Conservation (phyloP, 192 early-diverging fungal genomes). For the Blastocladiella britannica region DNA sequence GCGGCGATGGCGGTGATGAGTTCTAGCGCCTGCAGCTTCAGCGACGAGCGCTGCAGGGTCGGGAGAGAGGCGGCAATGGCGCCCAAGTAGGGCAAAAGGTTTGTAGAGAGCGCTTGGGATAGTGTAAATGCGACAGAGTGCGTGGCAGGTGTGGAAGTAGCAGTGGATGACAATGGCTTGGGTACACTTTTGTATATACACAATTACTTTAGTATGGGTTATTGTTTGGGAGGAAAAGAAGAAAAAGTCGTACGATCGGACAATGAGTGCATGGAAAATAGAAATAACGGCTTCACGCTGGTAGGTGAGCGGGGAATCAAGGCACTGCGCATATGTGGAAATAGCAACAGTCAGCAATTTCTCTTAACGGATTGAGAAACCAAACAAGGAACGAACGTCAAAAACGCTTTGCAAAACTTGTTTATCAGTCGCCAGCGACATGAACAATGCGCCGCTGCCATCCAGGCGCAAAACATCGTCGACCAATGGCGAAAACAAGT, state of each 20-base stretch:
- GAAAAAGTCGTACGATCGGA: not conserved
- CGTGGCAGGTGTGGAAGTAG: not conserved
- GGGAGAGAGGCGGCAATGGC: not conserved
- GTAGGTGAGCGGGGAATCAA: not conserved
- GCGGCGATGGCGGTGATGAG: no score
- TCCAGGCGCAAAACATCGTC: not conserved
- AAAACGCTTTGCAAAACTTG: not conserved
- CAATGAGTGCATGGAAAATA: not conserved
- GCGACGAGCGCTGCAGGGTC: no score
- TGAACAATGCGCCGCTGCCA: not conserved
- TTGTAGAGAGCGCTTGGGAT: not conserved
- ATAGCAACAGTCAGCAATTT: not conserved
- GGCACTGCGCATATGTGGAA: not conserved
- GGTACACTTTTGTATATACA: not conserved
- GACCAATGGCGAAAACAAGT: not conserved
- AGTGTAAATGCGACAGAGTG: not conserved
- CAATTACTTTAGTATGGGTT: not conserved
- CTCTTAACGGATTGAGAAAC: not conserved
- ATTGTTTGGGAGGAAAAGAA: not conserved
- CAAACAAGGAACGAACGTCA: not conserved
- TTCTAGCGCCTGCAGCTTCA: no score
- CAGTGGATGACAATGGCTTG: not conserved
- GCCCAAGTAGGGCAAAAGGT: not conserved
- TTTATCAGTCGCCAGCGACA: not conserved
- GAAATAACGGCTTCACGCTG: not conserved